Percentiles rank a stretch among this genome's conserved stretches.
Evolutionary conservation across 345 rosid species (phyloP).

Genomic region (Carallia pectinifolia): DNA sequence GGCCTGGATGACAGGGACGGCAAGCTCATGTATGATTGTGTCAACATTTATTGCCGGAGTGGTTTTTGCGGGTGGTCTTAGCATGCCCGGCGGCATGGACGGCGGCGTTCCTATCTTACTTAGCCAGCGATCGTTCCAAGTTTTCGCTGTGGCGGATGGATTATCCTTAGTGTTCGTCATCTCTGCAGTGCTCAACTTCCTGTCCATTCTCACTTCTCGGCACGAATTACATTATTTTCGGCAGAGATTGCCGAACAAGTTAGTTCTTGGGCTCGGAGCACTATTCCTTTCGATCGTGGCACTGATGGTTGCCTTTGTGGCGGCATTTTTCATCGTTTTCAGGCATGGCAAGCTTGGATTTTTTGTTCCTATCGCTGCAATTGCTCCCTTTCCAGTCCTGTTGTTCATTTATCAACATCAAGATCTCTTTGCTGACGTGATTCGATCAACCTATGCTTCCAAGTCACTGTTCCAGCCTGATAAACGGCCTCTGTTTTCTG

Average conservation of each 20-base stretch:
- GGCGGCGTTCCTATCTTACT: slow-evolving; percentile 2
- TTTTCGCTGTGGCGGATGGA: slow-evolving; percentile 18
- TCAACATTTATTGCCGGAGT: slow-evolving; percentile 13
- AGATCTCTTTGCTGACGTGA: background rate
- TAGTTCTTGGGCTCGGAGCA: background rate
- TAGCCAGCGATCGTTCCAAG: background rate
- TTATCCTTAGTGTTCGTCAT: background rate
- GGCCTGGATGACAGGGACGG: slow-evolving; percentile 13
- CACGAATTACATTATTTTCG: background rate
- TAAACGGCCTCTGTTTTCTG: too few species aligned
- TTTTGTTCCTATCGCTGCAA: background rate
- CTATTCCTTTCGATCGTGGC: slow-evolving; percentile 16
- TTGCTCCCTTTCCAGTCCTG: background rate
- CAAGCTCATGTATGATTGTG: slow-evolving; percentile 15
- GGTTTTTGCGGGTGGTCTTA: slow-evolving; percentile 7
- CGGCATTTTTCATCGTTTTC: slow-evolving; percentile 7
- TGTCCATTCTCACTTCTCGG: slow-evolving; percentile 15
- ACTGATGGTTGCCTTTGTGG: slow-evolving; percentile 17
- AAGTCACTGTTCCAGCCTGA: background rate
- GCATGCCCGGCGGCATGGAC: slow-evolving; percentile 1
- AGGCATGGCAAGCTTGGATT: too few species aligned
- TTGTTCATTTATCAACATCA: background rate
- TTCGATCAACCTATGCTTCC: background rate
- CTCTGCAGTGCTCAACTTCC: background rate
- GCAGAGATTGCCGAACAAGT: background rate